phyloP scores from a whole-genome alignment of 768 basidiomycete species.

The Suillus tomentosus region DNA sequence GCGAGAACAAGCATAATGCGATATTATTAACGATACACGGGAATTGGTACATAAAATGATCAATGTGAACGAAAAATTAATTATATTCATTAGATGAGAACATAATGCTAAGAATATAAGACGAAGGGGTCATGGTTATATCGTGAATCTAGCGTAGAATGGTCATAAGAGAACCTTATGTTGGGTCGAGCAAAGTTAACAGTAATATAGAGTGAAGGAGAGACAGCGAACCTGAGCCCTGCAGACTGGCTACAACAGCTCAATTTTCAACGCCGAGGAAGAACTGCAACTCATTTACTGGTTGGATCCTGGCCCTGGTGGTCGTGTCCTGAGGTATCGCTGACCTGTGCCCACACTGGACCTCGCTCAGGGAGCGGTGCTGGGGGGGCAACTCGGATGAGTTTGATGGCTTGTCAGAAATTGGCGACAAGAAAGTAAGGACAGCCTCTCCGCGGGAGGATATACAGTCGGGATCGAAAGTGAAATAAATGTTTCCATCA shows the following conservation, averaged over 20 bases:
- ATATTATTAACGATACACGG: slow-evolving; percentile 13
- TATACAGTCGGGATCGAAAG: slow-evolving; percentile 26
- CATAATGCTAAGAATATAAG: not conserved
- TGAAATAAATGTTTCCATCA: slow-evolving; percentile 31
- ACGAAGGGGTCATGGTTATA: slow-evolving; percentile 10
- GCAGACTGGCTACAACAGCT: not conserved
- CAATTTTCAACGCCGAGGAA: slow-evolving; percentile 20
- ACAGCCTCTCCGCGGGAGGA: slow-evolving; percentile 24
- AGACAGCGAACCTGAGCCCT: not conserved
- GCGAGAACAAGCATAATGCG: not conserved
- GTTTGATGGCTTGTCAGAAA: slow-evolving; percentile 25
- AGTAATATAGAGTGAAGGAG: slow-evolving; percentile 7
- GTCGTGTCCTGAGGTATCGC: not conserved
- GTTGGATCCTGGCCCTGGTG: slow-evolving; percentile 10
- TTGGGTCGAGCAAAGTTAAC: not conserved
- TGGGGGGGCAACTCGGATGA: slow-evolving; percentile 18
- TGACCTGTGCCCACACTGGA: slow-evolving; percentile 12
- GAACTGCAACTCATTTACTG: slow-evolving; percentile 28
- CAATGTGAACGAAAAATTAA: slow-evolving; percentile 1
- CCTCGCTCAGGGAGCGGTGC: slow-evolving; percentile 24
- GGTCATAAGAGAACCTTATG: not conserved
- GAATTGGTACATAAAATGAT: slow-evolving; percentile 11
- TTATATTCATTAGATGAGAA: slow-evolving; percentile 2
- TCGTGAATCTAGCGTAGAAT: not conserved
- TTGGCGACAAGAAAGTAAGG: slow-evolving; percentile 27